Evolutionary conservation across 176 grass and related monocot species (phyloP), one percentile per base, ranked within the genome.

Genomic region (Eleusine coracana): DNA sequence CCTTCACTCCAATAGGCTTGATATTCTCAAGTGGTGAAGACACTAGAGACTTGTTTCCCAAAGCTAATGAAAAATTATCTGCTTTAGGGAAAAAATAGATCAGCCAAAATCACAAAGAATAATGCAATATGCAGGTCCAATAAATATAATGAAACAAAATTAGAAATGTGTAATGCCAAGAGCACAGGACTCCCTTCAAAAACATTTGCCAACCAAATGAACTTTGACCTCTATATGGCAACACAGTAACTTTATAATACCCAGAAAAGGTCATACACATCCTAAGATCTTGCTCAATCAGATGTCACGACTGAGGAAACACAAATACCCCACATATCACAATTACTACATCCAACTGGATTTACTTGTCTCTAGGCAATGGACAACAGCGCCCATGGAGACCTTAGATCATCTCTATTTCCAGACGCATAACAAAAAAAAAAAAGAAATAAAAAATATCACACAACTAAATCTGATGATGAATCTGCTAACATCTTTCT

Each of bases 11-110:
- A 86, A 77, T 69, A 63, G 82, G 54, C 61, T 87, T 80, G 71
- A 81, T 11, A 21, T 81, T 92, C 45, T 84, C 70, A 27, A 86
- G 60, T 23, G 84, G 92, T 66, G 90, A 88, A 76, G 80, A 89
- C n/a, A 82, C 81, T 78, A 82, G 72, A 40, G 83, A 70, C 77
- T 87, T 85, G 55, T 81, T 90, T 72, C 88, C 86, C 67, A 39
- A 70, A 77, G 79, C 67, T 56, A 83, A 85, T 50, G 49, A n/a
- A 46, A 84, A 81, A 75, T 76, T 80, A 51, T 81, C 90, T 40
- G 74, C 49, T 70, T 37, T 58, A 14, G 59, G 31, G 85, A 52
- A 80, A 80, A 87, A 13, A 46, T 34, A 54, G 51, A 74, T 78
- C 27, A 90, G 76, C 28, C 28, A 17, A 51, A 17, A 51, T 45